A percentile compares a stretch with the other conserved stretches of the same genome.
These are phyloP conservation scores for Nakaseomyces delphensis DNA, from an alignment of 1,139 yeast genomes.

Conservation along the genomic window DNA sequence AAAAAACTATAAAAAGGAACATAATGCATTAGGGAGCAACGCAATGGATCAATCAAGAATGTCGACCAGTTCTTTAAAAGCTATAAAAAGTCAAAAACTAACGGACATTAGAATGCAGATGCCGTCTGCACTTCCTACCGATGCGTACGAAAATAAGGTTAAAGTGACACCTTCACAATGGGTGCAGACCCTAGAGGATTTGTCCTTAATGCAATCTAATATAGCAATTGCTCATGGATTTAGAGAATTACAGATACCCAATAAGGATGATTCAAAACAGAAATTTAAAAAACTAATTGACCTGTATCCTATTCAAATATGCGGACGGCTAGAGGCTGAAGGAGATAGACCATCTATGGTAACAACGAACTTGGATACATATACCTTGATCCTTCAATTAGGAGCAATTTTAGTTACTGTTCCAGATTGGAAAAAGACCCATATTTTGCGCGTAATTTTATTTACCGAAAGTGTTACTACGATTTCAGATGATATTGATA, in stretches of 20 bases:
- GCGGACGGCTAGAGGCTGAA: slow-evolving; percentile 66
- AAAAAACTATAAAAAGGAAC: slow-evolving; percentile 7
- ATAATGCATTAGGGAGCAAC: slow-evolving; percentile 11
- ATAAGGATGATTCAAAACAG: slow-evolving; percentile 19
- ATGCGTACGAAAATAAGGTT: slow-evolving; percentile 64
- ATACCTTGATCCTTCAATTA: slow-evolving; percentile 80
- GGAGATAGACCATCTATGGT: slow-evolving; percentile 44
- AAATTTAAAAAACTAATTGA: slow-evolving; percentile 55
- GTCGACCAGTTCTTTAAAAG: slow-evolving; percentile 8
- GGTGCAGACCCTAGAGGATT: slow-evolving; percentile 88
- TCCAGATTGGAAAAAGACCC: slow-evolving; percentile 80
- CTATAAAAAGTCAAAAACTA: slow-evolving; percentile 5
- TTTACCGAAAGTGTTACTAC: slow-evolving; percentile 76
- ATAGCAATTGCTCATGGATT: slow-evolving; percentile 93
- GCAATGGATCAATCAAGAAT: background rate
- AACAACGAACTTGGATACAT: slow-evolving; percentile 90
- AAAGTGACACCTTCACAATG: slow-evolving; percentile 55
- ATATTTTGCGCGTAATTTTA: slow-evolving; percentile 67
- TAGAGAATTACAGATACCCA: slow-evolving; percentile 50
- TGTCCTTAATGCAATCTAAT: slow-evolving; percentile 84
- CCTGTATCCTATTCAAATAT: slow-evolving; percentile 92
- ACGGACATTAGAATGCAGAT: slow-evolving; percentile 14
- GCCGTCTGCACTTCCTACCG: slow-evolving; percentile 57
- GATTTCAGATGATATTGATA: slow-evolving; percentile 54
- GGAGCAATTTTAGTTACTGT: slow-evolving; percentile 91